Evolutionary conservation across 768 basidiomycete species (phyloP).

Genomic region (Chalciporus chontae): DNA sequence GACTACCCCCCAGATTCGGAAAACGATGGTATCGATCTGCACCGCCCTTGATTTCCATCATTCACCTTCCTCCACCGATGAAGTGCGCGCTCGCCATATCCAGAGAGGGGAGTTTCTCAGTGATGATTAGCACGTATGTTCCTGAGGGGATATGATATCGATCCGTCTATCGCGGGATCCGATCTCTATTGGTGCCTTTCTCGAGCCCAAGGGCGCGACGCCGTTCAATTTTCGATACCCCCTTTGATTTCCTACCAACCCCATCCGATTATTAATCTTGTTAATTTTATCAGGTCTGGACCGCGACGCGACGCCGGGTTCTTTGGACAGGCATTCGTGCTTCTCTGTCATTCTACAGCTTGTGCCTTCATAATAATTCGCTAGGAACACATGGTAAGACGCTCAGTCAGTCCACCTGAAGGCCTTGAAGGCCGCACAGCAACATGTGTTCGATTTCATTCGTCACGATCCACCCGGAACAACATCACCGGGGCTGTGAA

Average conservation of each 20-base stretch:
- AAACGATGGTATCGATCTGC: not conserved
- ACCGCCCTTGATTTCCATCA: not conserved
- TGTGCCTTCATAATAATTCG: not conserved
- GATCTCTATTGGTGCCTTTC: not conserved
- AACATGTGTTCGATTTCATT: slow-evolving; percentile 13
- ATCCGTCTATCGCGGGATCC: slow-evolving; percentile 22
- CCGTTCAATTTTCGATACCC: not conserved
- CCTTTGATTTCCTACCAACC: not conserved
- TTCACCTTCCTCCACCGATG: not conserved
- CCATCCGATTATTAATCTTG: slow-evolving; percentile 1
- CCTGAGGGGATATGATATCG: slow-evolving; percentile 14
- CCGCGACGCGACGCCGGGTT: not conserved
- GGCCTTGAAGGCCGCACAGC: not conserved
- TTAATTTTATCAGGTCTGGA: not conserved
- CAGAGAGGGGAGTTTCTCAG: not conserved
- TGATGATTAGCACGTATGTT: slow-evolving; percentile 11
- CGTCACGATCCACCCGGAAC: not conserved
- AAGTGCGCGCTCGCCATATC: slow-evolving; percentile 2
- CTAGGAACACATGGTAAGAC: not conserved
- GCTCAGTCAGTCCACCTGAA: too few relatives aligned
- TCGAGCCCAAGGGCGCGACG: slow-evolving; percentile 1
- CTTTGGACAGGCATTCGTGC: not conserved
- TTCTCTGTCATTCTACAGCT: not conserved
- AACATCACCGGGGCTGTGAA: not conserved
- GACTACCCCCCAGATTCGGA: not conserved